Evolutionary conservation across 495 filamentous ascomycete species (phyloP), one percentile per base, ranked within the genome.

Genomic region (Jackrogersella multiformis): DNA sequence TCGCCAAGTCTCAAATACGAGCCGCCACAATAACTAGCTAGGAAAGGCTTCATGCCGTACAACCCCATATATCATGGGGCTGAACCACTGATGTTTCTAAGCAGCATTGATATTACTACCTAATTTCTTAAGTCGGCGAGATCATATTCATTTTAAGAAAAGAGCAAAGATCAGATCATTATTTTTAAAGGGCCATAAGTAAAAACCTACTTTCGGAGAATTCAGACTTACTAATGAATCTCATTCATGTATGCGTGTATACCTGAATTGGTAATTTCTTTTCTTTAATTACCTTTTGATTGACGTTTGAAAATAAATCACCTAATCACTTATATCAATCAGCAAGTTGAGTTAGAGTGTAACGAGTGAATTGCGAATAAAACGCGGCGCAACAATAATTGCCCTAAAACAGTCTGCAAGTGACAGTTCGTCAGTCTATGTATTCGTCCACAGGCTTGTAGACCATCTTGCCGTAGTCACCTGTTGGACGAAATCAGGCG

Each of bases 1-100:
- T 69, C 44, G 66, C 66, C 61, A 69, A 69, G 66, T 32, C 56
- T 57, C 23, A 39, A 69, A 69, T 69, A 69, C 66, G 66, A 65
- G 56, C 66, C 61, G 52, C 61, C 18, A 51, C 12, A 26, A 34
- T 36, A 41, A 45, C 59, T 34, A 35, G 53, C 30, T 52, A 52
- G 51, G 55, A 45, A 52, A 35, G 39, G 32, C 44, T 60, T 61
- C 49, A 64, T 64, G 60, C 10, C 24, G 60, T 69, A 58, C 49
- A 51, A 64, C 60, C 23, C 41, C 23, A 56, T 10, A 49, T 49
- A 41, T 34, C 38, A 57, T 20, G 35, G 45, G n/a, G 45, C 45
- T 46, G 24, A 49, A 49, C 45, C 45, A 49, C 26, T 49, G 5
- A 49, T 49, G 45, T 32, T 12, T 28, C n/a, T 18, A n/a, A 49